Base-by-base conservation (phyloP, 1,284 basidiomycete genomes). In the Volvariella surrecta region DNA sequence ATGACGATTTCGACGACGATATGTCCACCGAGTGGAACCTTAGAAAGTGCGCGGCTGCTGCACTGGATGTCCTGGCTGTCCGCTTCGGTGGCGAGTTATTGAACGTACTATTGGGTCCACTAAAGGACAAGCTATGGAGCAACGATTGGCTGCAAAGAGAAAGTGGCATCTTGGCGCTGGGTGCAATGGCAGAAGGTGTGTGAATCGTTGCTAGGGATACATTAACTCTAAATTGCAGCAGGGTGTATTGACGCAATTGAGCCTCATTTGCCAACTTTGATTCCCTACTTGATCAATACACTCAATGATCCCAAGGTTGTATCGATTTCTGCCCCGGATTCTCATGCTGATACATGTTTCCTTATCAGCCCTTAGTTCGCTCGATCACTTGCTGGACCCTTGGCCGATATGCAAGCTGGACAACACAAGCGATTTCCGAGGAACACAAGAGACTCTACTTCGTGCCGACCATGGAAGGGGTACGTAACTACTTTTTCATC, bases 361-460 rank as follows among this genome's bases (percentile, higher is more conserved):
- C 32, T 49, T 17, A 45, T 6, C 56, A 93, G 87, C 95, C 96
- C 24, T 79, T 99, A 22, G 91, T 99, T 4, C 86, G 96, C 43
- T 97, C 94, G 10, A 99, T 99, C 61, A 93, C 95, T 13, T 99
- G 96, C 63, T 99, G 96, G 96, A 98, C 95, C 0, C 74, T 99
- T 11, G 94, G 95, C n/a, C 83, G 96, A 40, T 99, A 99, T 64
- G 92, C 95, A 30, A 89, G 85, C 57, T 99, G 96, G 96, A 91
- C 88, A 52, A 88, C 87, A 7, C 84, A 89, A 51, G 79, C 84
- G 19, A 73, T 76, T 50, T 86, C 76, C 21, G 83, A 82, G 49
- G 91, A 94, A 51, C 92, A 97, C 66, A 88, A 85, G 67, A 82
- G 76, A 48, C 76, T 75, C 44, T 98, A 87, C 68, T 98, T 99